These are phyloP conservation scores for thale cress (Arabidopsis thaliana) DNA, from an alignment of 345 rosid species.

Conservation along the genomic window TAIR10.1 NC_003075.7:17189001-17189500, in stretches of 20 bases:
- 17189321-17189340: constrained; percentile 17
- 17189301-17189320: constrained; percentile 37
- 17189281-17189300: constrained; percentile 32
- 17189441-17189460: constrained; percentile 43
- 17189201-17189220: not conserved
- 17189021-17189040: not conserved
- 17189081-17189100: not conserved
- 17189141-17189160: constrained; percentile 63
- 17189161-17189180: constrained; percentile 66
- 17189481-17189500: constrained; percentile 43
- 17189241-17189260: not conserved
- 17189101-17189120: constrained; percentile 90
- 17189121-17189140: constrained; percentile 80
- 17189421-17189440: constrained; percentile 46
- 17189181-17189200: constrained; percentile 90
- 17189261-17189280: constrained; percentile 34
- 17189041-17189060: no score
- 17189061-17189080: not conserved
- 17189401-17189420: constrained; percentile 44
- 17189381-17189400: constrained; percentile 55
- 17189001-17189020: not conserved
- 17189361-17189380: constrained; percentile 48
- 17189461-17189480: constrained; percentile 51
- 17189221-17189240: no score
- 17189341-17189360: constrained; percentile 46